Evolutionary conservation across 495 filamentous ascomycete genomes (phyloP), one percentile per base, ranked within the genome.

Genomic region (Jackrogersella multiformis): DNA sequence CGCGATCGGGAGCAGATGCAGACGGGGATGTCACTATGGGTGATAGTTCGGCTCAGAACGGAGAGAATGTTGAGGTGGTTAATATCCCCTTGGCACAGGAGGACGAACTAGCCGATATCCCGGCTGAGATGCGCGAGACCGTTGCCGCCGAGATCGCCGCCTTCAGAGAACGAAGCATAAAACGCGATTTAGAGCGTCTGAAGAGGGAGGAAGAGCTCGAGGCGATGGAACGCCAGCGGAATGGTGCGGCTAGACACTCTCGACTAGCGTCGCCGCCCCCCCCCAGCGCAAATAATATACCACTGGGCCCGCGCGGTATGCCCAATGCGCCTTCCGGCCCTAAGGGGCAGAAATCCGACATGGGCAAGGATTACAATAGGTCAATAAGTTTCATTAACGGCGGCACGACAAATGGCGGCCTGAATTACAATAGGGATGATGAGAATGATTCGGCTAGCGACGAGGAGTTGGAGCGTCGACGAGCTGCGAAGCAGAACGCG

Each of bases 51-150:
- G 80, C 79, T 6, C 80, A 81, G 13, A 77, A 80, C 44, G 87
- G 80, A 32, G 84, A 85, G 28, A 83, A 91, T 59, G 85, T 87
- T 18, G 94, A 97, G 78, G 89, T 97, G 30, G 89, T 97, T 66
- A 97, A 92, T 39, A 97, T 97, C 63, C 90, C 92, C 3, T 85
- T 97, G 34, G 90, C 91, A 6, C 85, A 89, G 23, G 95, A 99
- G 68, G 95, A 99, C 73, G 95, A 99, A 70, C 82, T 99, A 26
- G 90, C 92, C 38, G 96, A 99, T 71, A 97, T 99, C 56, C 95
- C 95, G 2, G 89, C 91, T 9, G 95, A 97, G 71, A 94, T 94
- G 93, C 89, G 95, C n/a, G 95, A 94, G 71, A 97, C 90, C 6
- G 94, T 99, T 21, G 92, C 95, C 6, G 90, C 90, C 63, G 96